Base-by-base conservation (phyloP, 106 monocot genomes). In the Xerophyta viscosa region DNA sequence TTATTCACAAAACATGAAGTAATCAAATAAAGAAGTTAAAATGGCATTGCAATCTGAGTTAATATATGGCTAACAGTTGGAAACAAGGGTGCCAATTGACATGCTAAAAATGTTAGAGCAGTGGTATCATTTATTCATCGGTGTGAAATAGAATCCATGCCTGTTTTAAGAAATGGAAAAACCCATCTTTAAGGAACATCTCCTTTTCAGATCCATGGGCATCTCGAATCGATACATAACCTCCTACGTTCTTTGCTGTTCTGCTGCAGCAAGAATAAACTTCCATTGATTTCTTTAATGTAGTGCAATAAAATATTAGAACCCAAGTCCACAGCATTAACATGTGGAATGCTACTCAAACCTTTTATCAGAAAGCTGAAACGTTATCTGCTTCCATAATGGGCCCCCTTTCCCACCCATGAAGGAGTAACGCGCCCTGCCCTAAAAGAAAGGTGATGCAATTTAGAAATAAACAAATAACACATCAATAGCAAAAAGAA, bases 391-490 rank as follows among this genome's bases (percentile, higher is more conserved):
- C 79, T 77, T 98, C 98, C 98, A 98, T 24, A 98, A 48, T 8
- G 71, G 36, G 1, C 90, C 98, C 7, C 90, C 98, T 71, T 75
- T 86, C 26, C 86, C 85, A 44, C 98, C 98, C 98, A 98, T 86
- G 67, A 90, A 98, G 37, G 98, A 98, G 75, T 90, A 98, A 6
- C 98, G 78, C 41, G 98, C 89, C 61, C 86, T 86, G 46, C 74
- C 67, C 98, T 98, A 68, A 12, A 10, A 42, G 27, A 43, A 43
- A 27, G 25, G 21, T 11, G 11, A 20, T 24, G 48, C 48, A 36
- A 36, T 36, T 6, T 6, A 36, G 11, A 36, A 36, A 11, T 36
- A 36, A 36, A 6, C 11, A 6, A 36, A 11, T 36, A 36, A 36
- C 33, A 36, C 33, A 36, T 36, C 5, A 36, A 36, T 11, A 36